A percentile compares a stretch with the other conserved stretches of the same genome.
These are phyloP conservation scores for Acorus calamus DNA, from an alignment of 106 monocot species.

Conservation along the genomic window DNA sequence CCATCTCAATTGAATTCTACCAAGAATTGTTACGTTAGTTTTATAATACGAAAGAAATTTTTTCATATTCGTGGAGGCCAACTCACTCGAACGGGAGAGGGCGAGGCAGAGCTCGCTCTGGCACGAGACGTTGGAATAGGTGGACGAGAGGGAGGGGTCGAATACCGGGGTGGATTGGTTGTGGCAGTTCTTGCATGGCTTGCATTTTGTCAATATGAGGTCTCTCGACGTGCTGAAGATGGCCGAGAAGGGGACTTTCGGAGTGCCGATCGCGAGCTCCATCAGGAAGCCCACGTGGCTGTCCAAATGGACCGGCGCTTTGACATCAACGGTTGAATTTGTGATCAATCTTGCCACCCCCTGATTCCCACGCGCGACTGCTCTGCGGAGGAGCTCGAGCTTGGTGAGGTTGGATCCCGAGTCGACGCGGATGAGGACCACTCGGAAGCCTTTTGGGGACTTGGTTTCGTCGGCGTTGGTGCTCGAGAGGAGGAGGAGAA, in stretches of 20 bases:
- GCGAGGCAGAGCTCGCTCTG: slow-evolving; percentile 16
- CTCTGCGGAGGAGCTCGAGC: slow-evolving; percentile 17
- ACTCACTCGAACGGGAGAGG: slow-evolving; percentile 24
- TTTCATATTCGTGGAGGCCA: no score
- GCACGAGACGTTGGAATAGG: slow-evolving; percentile 32
- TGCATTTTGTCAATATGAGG: slow-evolving; percentile 53
- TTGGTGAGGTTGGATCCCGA: slow-evolving; percentile 18
- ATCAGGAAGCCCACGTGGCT: slow-evolving; percentile 34
- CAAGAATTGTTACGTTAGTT: no score
- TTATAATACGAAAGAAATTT: no score
- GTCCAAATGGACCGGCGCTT: slow-evolving; percentile 29
- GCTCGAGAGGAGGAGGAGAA: no score
- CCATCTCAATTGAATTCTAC: no score
- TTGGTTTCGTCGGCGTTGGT: no score
- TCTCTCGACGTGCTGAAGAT: slow-evolving; percentile 56
- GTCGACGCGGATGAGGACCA: slow-evolving; percentile 17
- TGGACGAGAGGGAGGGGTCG: slow-evolving; percentile 35
- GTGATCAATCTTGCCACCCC: slow-evolving; percentile 18
- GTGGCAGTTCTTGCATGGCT: slow-evolving; percentile 41
- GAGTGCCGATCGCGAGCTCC: slow-evolving; percentile 41
- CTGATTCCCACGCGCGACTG: slow-evolving; percentile 13
- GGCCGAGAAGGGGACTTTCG: slow-evolving; percentile 18
- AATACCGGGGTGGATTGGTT: slow-evolving; percentile 29
- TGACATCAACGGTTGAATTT: not conserved
- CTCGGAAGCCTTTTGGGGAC: slow-evolving; percentile 13